Conservation (phyloP, 805 yeast genomes). For the Starmera dryadoides region DNA sequence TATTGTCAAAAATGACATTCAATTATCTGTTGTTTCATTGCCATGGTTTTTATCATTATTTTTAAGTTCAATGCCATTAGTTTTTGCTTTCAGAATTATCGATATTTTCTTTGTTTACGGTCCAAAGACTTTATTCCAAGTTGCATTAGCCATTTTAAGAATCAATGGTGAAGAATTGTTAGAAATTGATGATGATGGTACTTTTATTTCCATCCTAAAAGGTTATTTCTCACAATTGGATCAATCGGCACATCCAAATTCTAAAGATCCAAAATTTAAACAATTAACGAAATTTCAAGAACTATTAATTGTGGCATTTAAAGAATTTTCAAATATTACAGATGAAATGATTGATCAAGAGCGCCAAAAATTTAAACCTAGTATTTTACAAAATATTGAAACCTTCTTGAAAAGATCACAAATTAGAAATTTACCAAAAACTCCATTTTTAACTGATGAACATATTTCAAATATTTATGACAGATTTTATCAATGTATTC, state of each 20-base stretch:
- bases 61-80: constrained; percentile 89
- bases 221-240: constrained; percentile 73
- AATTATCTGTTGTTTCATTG: constrained; percentile 82
- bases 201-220: constrained; percentile 79
- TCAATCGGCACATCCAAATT: constrained; percentile 69
- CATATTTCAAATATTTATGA: constrained; percentile 75
- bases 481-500: constrained; percentile 69
- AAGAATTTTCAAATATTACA: constrained; percentile 76
- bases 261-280: constrained; percentile 55
- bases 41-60: constrained; percentile 95
- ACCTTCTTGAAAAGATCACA: constrained; percentile 89
- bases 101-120: constrained; percentile 91
- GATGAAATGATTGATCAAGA: constrained; percentile 66
- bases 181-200: constrained; percentile 84
- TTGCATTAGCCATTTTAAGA: constrained; percentile 84
- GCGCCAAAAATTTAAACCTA: constrained; percentile 63
- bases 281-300: constrained; percentile 83
- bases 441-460: constrained; percentile 48
- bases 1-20: constrained; percentile 72
- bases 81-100: constrained; percentile 84
- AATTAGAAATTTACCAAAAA: constrained; percentile 74
- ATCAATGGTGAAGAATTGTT: constrained; percentile 82
- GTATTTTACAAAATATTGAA: constrained; percentile 81
- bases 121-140: constrained; percentile 81
- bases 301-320: constrained; percentile 83